Evolutionary conservation across 129 eudicot genomes (phyloP).

Genomic region (Lactuca sativa): DNA sequence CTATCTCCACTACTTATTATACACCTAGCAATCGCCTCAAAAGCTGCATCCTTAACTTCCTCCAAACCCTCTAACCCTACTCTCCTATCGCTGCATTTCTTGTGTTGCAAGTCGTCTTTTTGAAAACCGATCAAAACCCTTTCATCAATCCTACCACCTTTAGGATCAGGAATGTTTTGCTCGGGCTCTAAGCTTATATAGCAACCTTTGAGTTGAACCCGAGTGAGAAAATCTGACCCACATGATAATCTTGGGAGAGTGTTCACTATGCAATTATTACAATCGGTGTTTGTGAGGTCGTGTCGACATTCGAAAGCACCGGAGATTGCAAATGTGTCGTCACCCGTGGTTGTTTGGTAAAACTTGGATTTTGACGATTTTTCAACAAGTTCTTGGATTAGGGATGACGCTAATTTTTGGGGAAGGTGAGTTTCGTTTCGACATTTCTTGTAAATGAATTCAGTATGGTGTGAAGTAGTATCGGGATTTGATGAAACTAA

Average conservation of each 20-base stretch:
- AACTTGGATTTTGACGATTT: constrained; percentile 44
- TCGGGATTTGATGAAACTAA: constrained; percentile 19
- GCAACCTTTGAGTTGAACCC: constrained; percentile 62
- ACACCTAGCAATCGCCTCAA: constrained; percentile 36
- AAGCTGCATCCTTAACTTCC: constrained; percentile 35
- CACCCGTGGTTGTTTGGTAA: constrained; percentile 38
- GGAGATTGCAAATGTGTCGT: constrained; percentile 34
- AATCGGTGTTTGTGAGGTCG: constrained; percentile 32
- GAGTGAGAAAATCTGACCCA: constrained; percentile 27
- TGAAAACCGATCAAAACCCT: constrained; percentile 20
- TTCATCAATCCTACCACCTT: background rate
- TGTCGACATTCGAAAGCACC: constrained; percentile 53
- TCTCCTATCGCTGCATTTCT: constrained; percentile 35
- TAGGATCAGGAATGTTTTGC: constrained; percentile 29
- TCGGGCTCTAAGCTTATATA: constrained; percentile 34
- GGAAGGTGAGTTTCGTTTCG: constrained; percentile 28
- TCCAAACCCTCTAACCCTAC: constrained; percentile 14
- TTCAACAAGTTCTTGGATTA: constrained; percentile 41
- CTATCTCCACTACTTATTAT: constrained; percentile 33
- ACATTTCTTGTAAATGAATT: constrained; percentile 48
- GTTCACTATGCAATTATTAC: constrained; percentile 40
- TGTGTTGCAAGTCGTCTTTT: constrained; percentile 39
- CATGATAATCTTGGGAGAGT: constrained; percentile 34
- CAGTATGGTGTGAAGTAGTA: constrained; percentile 19
- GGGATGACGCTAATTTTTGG: constrained; percentile 31